These are phyloP conservation scores for Yarrowia porcina DNA, from an alignment of 805 yeast genomes.

Conservation along the genomic window DNA sequence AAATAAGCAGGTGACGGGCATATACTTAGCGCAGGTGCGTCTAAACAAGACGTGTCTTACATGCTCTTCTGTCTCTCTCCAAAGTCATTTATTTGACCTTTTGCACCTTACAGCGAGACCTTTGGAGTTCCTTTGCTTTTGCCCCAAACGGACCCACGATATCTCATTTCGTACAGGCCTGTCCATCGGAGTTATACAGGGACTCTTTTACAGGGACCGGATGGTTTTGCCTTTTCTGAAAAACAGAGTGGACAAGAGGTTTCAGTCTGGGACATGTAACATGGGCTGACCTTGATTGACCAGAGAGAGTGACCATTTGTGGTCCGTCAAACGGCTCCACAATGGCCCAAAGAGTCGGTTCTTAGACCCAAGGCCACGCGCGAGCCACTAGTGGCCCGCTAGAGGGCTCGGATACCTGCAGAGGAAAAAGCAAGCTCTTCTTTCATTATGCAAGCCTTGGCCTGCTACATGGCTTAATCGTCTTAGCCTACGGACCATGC, in stretches of 20 bases:
- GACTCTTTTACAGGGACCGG: no score
- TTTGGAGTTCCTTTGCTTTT: not conserved
- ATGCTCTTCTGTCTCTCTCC: not conserved
- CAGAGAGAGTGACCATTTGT: no score
- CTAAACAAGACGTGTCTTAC: not conserved
- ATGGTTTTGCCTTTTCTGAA: not conserved
- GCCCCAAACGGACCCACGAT: not conserved
- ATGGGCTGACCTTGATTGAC: not conserved
- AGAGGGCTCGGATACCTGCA: conserved; percentile 17
- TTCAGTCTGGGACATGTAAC: not conserved
- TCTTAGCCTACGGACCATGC: not conserved
- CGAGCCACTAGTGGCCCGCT: not conserved
- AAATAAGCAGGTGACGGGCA: conserved; percentile 17
- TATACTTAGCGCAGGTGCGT: conserved; percentile 20
- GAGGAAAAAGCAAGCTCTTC: conserved; percentile 3
- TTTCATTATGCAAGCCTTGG: not conserved
- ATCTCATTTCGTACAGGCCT: no score
- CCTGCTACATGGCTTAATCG: not conserved
- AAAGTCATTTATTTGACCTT: not conserved
- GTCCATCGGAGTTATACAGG: no score
- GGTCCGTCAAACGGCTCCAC: not conserved
- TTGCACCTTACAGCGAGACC: no score
- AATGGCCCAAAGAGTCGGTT: not conserved
- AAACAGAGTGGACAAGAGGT: no score
- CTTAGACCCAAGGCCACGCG: not conserved